A percentile compares a stretch with the other conserved stretches of the same genome.
These are phyloP conservation scores for Ogataea methanolica DNA, from an alignment of 805 yeast genomes.

Conservation along the genomic window DNA sequence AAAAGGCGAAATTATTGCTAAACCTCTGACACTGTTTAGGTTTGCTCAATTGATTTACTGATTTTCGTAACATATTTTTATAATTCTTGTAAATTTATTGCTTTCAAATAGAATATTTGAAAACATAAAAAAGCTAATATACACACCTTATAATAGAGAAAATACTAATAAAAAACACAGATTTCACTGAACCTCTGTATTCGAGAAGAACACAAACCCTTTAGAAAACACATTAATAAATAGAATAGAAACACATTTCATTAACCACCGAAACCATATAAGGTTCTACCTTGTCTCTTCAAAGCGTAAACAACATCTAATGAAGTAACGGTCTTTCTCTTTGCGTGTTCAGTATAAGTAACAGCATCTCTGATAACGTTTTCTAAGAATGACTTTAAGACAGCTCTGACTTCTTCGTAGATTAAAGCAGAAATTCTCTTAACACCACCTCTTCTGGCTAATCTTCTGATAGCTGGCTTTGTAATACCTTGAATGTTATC, in stretches of 20 bases:
- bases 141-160: not conserved
- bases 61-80: too few relatives aligned
- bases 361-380: constrained; percentile 98
- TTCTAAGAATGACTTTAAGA: constrained; percentile 91
- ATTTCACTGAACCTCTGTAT: not conserved
- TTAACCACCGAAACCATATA: constrained; percentile 99
- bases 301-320: constrained; percentile 98
- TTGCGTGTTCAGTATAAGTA: constrained; percentile 99
- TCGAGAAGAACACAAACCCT: not conserved
- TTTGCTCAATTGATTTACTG: too few relatives aligned
- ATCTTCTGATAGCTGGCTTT: constrained; percentile 99
- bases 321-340: constrained; percentile 99
- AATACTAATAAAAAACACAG: not conserved
- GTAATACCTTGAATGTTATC: constrained; percentile 99
- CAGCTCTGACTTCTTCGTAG: constrained; percentile 98
- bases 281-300: constrained; percentile 99
- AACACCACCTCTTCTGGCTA: constrained; percentile 99
- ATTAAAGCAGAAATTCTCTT: constrained; percentile 99
- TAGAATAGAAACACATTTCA: not conserved
- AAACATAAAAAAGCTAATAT: not conserved
- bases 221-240: not conserved
- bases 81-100: not conserved
- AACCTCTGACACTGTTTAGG: too few relatives aligned
- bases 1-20: too few relatives aligned
- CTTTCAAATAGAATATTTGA: not conserved